phyloP scores from a whole-genome alignment of 225 moss, liverwort and hornwort species.

The Rhytidiadelphus loreus region DNA sequence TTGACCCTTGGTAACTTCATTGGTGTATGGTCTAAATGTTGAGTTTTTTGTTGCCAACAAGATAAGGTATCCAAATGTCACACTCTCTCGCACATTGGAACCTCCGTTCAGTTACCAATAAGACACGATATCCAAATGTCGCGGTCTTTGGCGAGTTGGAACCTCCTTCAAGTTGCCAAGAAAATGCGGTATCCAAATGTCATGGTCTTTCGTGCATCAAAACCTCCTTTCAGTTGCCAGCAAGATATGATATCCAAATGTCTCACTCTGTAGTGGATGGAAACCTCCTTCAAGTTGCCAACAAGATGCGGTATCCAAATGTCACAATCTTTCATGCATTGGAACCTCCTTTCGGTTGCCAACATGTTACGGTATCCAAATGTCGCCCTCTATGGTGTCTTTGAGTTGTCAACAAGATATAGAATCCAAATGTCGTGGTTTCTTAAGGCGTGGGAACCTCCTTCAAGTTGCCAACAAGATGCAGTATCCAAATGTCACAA shows the following conservation, averaged over 20 bases:
- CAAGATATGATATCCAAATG: too few relatives aligned
- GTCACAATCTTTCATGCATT: rapidly evolving
- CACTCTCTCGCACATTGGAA: background rate
- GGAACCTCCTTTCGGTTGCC: background rate
- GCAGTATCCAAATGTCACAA: rapidly evolving
- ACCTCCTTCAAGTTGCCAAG: too few relatives aligned
- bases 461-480: background rate
- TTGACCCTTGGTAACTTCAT: background rate
- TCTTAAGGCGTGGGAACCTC: background rate
- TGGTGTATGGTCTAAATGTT: too few relatives aligned
- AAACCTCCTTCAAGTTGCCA: too few relatives aligned
- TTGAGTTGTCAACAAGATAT: background rate
- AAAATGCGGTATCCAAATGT: too few relatives aligned
- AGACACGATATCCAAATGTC: too few relatives aligned
- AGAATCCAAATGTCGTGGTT: rapidly evolving
- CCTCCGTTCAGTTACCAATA: too few relatives aligned
- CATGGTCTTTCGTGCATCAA: too few relatives aligned
- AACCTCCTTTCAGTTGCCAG: too few relatives aligned
- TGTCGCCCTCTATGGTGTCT: rapidly evolving
- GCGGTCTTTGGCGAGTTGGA: too few relatives aligned
- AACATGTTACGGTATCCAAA: background rate
- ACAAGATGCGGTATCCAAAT: background rate
- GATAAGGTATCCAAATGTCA: rapidly evolving
- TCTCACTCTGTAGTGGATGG: too few relatives aligned
- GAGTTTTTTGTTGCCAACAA: too few relatives aligned